Percentiles rank a stretch among this genome's conserved stretches.
Evolutionary conservation across 2,329 filamentous ascomycete species (phyloP).

Genomic region (Tolypocladium tundrense): DNA sequence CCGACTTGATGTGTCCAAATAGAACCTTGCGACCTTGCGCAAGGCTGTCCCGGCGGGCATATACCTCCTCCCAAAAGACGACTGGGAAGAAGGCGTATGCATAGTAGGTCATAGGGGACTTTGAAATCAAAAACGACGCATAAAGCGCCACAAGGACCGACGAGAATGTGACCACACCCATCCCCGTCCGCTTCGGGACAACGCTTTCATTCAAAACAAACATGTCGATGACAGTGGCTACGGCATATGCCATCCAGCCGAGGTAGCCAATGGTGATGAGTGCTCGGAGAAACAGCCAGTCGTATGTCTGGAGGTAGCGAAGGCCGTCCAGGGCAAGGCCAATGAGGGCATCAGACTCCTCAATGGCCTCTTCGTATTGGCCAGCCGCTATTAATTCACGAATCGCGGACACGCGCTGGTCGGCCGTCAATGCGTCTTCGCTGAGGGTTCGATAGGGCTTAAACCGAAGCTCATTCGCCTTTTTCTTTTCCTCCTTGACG

Average conservation of each 20-base stretch:
- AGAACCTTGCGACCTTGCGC: constrained; percentile 55
- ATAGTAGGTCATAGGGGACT: constrained; percentile 78
- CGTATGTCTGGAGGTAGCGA: constrained; percentile 92
- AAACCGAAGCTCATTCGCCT: constrained; percentile 64
- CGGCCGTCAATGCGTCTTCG: constrained; percentile 49
- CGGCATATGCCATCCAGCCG: constrained; percentile 88
- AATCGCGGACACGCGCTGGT: constrained; percentile 59
- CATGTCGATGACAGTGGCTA: constrained; percentile 79
- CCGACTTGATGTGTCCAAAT: constrained; percentile 57
- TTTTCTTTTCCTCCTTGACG: constrained; percentile 84
- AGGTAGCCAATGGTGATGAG: constrained; percentile 85
- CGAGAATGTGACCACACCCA: constrained; percentile 57
- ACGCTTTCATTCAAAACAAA: constrained; percentile 70
- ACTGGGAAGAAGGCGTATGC: constrained; percentile 86
- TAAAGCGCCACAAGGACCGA: constrained; percentile 68
- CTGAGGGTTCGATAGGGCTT: constrained; percentile 64
- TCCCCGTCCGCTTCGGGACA: constrained; percentile 49
- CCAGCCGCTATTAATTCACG: constrained; percentile 54
- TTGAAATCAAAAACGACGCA: constrained; percentile 68
- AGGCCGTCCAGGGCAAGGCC: constrained; percentile 69
- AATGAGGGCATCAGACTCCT: constrained; percentile 66
- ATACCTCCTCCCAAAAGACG: constrained; percentile 94
- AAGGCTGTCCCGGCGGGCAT: constrained; percentile 63
- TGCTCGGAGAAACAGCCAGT: constrained; percentile 90
- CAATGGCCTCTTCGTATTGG: constrained; percentile 66